phyloP scores from a whole-genome alignment of 1,139 yeast genomes.

The Pichia sp. region DNA sequence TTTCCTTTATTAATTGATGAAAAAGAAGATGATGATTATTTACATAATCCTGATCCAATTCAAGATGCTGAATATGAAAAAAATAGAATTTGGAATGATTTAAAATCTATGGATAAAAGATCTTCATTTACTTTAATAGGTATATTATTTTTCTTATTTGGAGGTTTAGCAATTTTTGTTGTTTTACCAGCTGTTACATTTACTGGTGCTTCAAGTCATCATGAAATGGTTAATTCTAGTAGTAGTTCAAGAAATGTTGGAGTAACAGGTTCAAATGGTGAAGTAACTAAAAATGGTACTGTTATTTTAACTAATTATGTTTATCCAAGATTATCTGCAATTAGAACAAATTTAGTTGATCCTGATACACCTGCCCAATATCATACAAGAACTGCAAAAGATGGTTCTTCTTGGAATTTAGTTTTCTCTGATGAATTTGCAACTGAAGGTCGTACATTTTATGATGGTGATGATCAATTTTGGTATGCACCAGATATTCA shows the following conservation, averaged over 20 bases:
- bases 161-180: slow-evolving; percentile 59
- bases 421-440: slow-evolving; percentile 57
- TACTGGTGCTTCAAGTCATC: slow-evolving; percentile 47
- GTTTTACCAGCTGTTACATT: slow-evolving; percentile 70
- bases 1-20: slow-evolving; percentile 85
- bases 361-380: slow-evolving; percentile 50
- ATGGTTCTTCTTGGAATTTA: slow-evolving; percentile 45
- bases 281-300: not conserved
- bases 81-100: slow-evolving; percentile 51
- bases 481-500: slow-evolving; percentile 52
- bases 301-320: slow-evolving; percentile 41
- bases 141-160: slow-evolving; percentile 48
- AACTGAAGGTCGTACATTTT: slow-evolving; percentile 56
- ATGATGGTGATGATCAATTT: slow-evolving; percentile 59
- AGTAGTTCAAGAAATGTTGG: not conserved
- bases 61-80: slow-evolving; percentile 75
- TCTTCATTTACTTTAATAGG: slow-evolving; percentile 58
- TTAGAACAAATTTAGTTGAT: slow-evolving; percentile 45
- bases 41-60: slow-evolving; percentile 91
- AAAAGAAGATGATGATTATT: slow-evolving; percentile 84
- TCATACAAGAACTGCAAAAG: slow-evolving; percentile 33
- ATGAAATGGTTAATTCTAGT: slow-evolving; percentile 25
- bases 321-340: slow-evolving; percentile 47
- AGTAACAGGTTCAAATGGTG: slow-evolving; percentile 3
- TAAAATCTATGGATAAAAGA: slow-evolving; percentile 53